phyloP scores from a whole-genome alignment of 345 rosid species.

The Euclidium syriacum region DNA sequence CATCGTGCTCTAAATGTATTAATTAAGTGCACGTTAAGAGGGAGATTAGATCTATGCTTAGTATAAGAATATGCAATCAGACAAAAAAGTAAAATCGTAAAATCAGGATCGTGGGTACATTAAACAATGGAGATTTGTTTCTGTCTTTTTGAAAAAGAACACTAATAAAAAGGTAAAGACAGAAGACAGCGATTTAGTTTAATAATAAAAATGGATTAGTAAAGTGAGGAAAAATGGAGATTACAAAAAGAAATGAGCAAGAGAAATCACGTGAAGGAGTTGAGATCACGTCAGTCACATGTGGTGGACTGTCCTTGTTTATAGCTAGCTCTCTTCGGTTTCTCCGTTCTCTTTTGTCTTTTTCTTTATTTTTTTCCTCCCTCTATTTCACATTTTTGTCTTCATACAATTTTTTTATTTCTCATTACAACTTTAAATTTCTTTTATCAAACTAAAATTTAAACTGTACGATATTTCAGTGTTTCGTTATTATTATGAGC shows the following conservation, averaged over 20 bases:
- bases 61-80: neutral
- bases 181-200: neutral
- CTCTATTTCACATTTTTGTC: neutral
- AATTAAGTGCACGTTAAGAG: slow-evolving; percentile 13
- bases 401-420: no score
- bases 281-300: slow-evolving; percentile 30
- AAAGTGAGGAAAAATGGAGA: neutral
- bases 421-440: no score
- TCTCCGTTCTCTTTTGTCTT: slow-evolving; percentile 34
- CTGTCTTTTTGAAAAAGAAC: neutral
- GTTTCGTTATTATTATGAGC: neutral
- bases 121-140: neutral
- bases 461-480: no score
- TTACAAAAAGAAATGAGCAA: neutral
- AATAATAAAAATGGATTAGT: neutral
- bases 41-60: slow-evolving; percentile 13
- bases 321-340: slow-evolving; percentile 21
- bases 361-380: neutral
- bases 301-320: slow-evolving; percentile 21
- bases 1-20: neutral
- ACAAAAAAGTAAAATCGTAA: neutral
- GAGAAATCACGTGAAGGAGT: slow-evolving; percentile 31
- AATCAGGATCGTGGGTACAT: slow-evolving; percentile 18
- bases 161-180: neutral
- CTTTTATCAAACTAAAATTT: no score